A percentile compares a stretch with the other conserved stretches of the same genome.
These are phyloP conservation scores for Puccinia horiana DNA, from an alignment of 1,284 basidiomycete species.

Conservation along the genomic window DNA sequence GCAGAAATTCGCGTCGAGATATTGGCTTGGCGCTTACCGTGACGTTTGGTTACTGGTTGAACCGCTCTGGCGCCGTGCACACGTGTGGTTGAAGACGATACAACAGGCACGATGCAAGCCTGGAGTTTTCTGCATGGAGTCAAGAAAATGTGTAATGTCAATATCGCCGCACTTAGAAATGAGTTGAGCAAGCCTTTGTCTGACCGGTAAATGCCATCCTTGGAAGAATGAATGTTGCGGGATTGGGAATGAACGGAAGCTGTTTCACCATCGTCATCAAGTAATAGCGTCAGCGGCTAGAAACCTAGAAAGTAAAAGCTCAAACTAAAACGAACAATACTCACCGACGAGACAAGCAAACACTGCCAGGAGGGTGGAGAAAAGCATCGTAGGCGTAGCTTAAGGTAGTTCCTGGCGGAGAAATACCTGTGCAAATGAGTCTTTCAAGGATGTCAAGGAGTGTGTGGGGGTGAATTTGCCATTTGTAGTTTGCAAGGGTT, in stretches of 20 bases:
- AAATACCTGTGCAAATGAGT: not conserved
- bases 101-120: slow-evolving; percentile 13
- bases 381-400: not conserved
- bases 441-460: not conserved
- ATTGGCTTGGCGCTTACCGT: slow-evolving; percentile 8
- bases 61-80: slow-evolving; percentile 10
- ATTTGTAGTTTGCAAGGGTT: not conserved
- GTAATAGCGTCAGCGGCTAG: not conserved
- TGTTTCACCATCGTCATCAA: not conserved
- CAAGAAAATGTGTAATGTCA: not conserved
- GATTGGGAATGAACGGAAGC: not conserved
- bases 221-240: not conserved
- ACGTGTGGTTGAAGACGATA: not conserved
- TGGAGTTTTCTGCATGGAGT: not conserved
- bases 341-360: not conserved
- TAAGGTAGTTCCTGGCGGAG: not conserved
- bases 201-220: not conserved
- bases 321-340: not conserved
- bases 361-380: not conserved
- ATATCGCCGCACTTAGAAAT: not conserved
- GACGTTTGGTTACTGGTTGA: not conserved
- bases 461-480: not conserved
- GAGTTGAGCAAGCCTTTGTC: not conserved
- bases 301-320: not conserved
- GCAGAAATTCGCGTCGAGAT: not conserved